These are phyloP conservation scores for Beauveria bassiana DNA, from an alignment of 2,329 filamentous ascomycete genomes.

Conservation along the genomic window DNA sequence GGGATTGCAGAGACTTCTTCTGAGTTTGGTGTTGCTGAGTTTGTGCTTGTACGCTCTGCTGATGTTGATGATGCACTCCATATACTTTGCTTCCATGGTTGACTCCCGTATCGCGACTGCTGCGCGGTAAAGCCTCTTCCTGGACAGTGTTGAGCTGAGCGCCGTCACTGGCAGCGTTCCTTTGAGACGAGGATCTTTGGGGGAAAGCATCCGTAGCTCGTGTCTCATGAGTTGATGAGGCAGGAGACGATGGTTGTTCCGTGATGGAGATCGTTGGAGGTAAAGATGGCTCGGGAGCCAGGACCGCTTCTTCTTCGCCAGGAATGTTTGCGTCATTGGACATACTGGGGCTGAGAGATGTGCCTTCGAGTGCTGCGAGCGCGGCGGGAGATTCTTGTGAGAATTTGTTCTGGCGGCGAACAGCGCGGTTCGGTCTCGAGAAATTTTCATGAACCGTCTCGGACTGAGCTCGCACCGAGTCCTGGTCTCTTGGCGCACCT, in stretches of 20 bases:
- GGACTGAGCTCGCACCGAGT: constrained; percentile 57
- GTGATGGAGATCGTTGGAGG: constrained; percentile 40
- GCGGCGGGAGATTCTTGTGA: constrained; percentile 35
- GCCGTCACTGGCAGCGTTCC: constrained; percentile 27
- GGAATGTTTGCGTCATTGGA: constrained; percentile 17
- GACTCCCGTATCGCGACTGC: background rate
- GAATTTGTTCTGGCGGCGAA: constrained; percentile 41
- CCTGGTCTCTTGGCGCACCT: constrained; percentile 41
- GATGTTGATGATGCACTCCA: constrained; percentile 18
- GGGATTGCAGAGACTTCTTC: constrained; percentile 12
- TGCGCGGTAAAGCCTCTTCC: constrained; percentile 14
- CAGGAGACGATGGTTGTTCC: constrained; percentile 53
- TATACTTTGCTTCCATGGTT: constrained; percentile 11
- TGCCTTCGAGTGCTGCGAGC: constrained; percentile 40
- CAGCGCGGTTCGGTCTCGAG: constrained; percentile 47
- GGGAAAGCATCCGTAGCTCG: constrained; percentile 32
- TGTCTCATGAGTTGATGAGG: constrained; percentile 28
- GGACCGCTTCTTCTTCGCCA: constrained; percentile 26
- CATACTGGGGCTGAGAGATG: constrained; percentile 24
- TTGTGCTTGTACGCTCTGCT: background rate
- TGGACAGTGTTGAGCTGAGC: constrained; percentile 34
- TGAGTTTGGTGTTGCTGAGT: constrained; percentile 19
- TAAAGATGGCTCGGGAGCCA: constrained; percentile 27
- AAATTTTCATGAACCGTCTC: constrained; percentile 60
- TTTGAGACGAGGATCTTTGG: constrained; percentile 48